Evolutionary conservation across 306 rosid species (phyloP).

Genomic region (Vigna mungo): DNA sequence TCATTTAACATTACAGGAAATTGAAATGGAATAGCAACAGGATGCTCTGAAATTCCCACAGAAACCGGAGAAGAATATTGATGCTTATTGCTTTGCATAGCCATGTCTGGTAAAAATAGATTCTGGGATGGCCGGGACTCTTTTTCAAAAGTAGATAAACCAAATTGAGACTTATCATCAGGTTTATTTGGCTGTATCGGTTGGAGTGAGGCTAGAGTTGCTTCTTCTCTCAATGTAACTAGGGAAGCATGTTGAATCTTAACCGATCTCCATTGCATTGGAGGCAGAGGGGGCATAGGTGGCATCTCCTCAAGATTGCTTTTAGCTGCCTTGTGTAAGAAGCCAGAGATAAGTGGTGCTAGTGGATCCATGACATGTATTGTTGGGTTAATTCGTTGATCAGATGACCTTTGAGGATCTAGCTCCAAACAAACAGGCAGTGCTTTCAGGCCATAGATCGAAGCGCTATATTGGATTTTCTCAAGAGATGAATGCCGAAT

Average conservation of each 20-base stretch:
- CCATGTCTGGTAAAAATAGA: conserved; percentile 52
- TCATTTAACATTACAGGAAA: conserved; percentile 52
- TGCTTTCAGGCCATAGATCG: conserved; percentile 48
- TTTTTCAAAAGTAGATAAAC: conserved; percentile 48
- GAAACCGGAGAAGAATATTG: conserved; percentile 50
- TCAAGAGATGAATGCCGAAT: conserved; percentile 45
- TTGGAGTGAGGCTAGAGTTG: conserved; percentile 44
- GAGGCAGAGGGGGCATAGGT: conserved; percentile 98
- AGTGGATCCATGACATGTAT: conserved; percentile 49
- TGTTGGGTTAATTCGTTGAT: conserved; percentile 44
- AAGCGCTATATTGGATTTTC: conserved; percentile 43
- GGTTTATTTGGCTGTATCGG: conserved; percentile 45
- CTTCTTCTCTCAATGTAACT: conserved; percentile 49
- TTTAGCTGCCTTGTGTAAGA: conserved; percentile 52
- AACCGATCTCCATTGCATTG: conserved; percentile 94
- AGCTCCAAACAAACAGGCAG: conserved; percentile 47
- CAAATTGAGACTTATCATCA: conserved; percentile 54
- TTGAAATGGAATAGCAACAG: conserved; percentile 53
- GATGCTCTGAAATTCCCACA: conserved; percentile 46
- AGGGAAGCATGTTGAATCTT: conserved; percentile 60
- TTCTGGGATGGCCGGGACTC: conserved; percentile 46
- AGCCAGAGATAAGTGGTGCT: conserved; percentile 51
- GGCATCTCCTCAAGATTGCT: conserved; percentile 69
- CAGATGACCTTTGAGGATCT: conserved; percentile 43
- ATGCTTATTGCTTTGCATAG: conserved; percentile 51